Conservation (phyloP, 2,329 filamentous ascomycete species). For the Tolypocladium tropicale region DNA sequence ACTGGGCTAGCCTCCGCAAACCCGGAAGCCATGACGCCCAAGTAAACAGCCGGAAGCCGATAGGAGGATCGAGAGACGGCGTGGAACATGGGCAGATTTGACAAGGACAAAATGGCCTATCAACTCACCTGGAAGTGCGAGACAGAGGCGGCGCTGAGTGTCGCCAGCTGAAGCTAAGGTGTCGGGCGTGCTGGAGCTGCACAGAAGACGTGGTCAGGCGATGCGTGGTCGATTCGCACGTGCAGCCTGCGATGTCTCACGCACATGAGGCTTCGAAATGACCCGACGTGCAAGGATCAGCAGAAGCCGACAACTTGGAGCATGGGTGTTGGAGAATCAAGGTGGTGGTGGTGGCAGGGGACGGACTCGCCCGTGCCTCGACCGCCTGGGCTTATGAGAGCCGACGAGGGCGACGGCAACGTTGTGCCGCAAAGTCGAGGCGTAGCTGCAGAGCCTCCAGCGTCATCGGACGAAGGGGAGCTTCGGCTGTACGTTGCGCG, state of each 20-base stretch:
- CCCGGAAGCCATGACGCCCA: neutral
- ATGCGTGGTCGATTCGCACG: neutral
- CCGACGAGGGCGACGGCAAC: neutral
- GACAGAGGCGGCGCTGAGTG: neutral
- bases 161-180: too few relatives aligned
- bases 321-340: neutral
- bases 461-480: conserved; percentile 2
- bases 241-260: neutral
- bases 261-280: neutral
- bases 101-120: neutral
- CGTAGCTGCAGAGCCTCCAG: too few relatives aligned
- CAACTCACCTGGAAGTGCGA: neutral
- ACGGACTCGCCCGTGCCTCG: neutral
- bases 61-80: neutral
- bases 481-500: neutral
- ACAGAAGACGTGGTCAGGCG: neutral
- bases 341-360: neutral
- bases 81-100: neutral
- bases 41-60: neutral
- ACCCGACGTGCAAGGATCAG: neutral
- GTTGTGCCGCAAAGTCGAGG: neutral
- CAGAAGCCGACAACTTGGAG: neutral
- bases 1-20: neutral
- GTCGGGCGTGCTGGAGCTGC: neutral
- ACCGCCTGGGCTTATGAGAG: neutral